Evolutionary conservation across 805 yeast genomes (phyloP).

Genomic region (Lachancea waltii): DNA sequence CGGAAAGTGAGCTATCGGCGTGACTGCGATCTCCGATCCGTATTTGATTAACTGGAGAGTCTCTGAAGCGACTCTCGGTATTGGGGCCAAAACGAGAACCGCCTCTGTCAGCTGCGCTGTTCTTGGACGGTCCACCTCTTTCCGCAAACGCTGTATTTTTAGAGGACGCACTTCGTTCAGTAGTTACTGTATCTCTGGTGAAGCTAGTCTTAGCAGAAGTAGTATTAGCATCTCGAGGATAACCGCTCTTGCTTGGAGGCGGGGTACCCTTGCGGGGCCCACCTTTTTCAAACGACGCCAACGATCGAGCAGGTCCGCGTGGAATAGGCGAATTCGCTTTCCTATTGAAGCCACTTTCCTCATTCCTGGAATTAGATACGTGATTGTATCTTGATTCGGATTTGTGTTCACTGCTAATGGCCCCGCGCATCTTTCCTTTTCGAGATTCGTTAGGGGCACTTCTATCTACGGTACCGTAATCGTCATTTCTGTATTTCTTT

Average conservation of each 20-base stretch:
- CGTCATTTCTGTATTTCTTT: neutral
- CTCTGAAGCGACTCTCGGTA: slow-evolving; percentile 1
- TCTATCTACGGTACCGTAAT: neutral
- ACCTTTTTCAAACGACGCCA: neutral
- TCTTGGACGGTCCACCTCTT: too few relatives aligned
- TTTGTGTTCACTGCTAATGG: neutral
- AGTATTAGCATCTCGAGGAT: too few relatives aligned
- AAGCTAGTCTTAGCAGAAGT: too few relatives aligned
- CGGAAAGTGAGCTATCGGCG: neutral
- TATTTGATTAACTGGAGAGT: neutral
- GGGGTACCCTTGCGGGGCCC: neutral
- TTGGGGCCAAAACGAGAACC: too few relatives aligned
- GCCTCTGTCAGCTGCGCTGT: too few relatives aligned
- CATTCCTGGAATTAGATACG: neutral
- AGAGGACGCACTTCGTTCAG: too few relatives aligned
- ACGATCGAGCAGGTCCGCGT: slow-evolving; percentile 2
- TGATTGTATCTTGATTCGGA: slow-evolving; percentile 3
- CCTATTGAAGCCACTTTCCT: neutral
- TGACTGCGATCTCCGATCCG: slow-evolving; percentile 1
- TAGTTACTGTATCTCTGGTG: too few relatives aligned
- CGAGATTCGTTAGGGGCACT: too few relatives aligned
- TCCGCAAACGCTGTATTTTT: too few relatives aligned
- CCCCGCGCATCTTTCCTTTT: too few relatives aligned
- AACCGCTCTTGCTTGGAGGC: neutral
- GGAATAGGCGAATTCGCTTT: slow-evolving; percentile 6